phyloP scores from a whole-genome alignment of 257 asterid species.

The Nicotiana tabacum region DNA sequence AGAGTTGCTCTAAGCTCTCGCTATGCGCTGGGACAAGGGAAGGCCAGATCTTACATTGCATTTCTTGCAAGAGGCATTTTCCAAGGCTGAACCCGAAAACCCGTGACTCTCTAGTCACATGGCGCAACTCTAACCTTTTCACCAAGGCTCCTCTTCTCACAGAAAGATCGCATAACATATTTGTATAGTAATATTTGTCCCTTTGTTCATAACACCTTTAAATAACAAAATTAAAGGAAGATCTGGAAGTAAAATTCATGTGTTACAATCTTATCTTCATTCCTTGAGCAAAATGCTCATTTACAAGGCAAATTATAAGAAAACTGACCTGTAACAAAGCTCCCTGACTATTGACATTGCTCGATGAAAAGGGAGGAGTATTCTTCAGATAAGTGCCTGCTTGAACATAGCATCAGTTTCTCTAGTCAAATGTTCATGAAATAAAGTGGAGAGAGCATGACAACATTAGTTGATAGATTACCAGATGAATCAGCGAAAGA shows the following conservation, averaged over 20 bases:
- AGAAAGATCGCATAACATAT: not conserved
- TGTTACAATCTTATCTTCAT: not conserved
- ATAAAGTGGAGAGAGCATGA: not conserved
- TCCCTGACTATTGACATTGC: slow-evolving; percentile 58
- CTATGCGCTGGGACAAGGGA: not conserved
- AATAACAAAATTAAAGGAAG: not conserved
- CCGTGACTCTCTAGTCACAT: not conserved
- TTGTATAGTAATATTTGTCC: not conserved
- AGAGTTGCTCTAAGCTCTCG: not conserved
- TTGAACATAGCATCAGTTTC: slow-evolving; percentile 13
- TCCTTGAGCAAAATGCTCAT: not conserved
- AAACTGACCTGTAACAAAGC: slow-evolving; percentile 58
- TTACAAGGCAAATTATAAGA: slow-evolving; percentile 16
- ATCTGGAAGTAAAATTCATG: not conserved
- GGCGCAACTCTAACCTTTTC: not conserved
- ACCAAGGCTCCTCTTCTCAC: not conserved
- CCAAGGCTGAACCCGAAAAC: not conserved
- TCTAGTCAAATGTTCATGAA: not conserved
- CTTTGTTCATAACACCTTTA: not conserved
- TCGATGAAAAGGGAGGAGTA: slow-evolving; percentile 76
- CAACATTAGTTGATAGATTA: slow-evolving; percentile 17
- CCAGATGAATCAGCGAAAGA: slow-evolving; percentile 75
- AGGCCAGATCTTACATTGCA: not conserved
- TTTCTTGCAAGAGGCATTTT: not conserved
- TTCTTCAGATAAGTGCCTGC: slow-evolving; percentile 78